These are phyloP conservation scores for Nakazawaea pomicola DNA, from an alignment of 805 yeast species.

Conservation along the genomic window DNA sequence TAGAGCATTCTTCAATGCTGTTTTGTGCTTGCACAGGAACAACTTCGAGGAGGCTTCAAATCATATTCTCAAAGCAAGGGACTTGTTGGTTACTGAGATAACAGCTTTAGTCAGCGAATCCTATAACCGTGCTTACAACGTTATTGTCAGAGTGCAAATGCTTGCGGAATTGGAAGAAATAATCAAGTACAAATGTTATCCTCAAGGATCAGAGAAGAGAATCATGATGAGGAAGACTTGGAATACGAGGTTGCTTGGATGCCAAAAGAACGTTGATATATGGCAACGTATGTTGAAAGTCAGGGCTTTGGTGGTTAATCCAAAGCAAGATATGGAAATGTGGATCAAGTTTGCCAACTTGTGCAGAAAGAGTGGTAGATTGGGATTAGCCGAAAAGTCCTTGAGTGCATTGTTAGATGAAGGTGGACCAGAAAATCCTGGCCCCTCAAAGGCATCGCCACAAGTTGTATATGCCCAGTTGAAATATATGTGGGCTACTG, in stretches of 20 bases:
- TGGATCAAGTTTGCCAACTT: conserved; percentile 98
- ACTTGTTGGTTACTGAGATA: conserved; percentile 83
- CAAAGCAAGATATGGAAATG: conserved; percentile 94
- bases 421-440: conserved; percentile 48
- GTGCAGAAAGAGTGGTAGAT: conserved; percentile 89
- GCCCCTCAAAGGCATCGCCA: conserved; percentile 83
- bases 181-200: conserved; percentile 78
- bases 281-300: conserved; percentile 97
- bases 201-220: conserved; percentile 78
- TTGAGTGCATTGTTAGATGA: conserved; percentile 74
- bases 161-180: conserved; percentile 95
- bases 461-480: conserved; percentile 96
- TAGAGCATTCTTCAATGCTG: conserved; percentile 90
- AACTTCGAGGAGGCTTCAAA: conserved; percentile 75
- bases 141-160: conserved; percentile 96
- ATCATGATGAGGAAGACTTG: conserved; percentile 82
- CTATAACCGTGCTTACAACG: conserved; percentile 94
- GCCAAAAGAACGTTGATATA: conserved; percentile 96
- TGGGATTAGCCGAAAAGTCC: conserved; percentile 90
- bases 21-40: conserved; percentile 78
- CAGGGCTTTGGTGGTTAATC: conserved; percentile 86
- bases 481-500: conserved; percentile 96
- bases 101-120: conserved; percentile 94
- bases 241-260: conserved; percentile 88
- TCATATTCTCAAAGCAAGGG: conserved; percentile 83